Evolutionary conservation across 148 eudicot species (phyloP).

Genomic region (Rhododendron williamsianum): DNA sequence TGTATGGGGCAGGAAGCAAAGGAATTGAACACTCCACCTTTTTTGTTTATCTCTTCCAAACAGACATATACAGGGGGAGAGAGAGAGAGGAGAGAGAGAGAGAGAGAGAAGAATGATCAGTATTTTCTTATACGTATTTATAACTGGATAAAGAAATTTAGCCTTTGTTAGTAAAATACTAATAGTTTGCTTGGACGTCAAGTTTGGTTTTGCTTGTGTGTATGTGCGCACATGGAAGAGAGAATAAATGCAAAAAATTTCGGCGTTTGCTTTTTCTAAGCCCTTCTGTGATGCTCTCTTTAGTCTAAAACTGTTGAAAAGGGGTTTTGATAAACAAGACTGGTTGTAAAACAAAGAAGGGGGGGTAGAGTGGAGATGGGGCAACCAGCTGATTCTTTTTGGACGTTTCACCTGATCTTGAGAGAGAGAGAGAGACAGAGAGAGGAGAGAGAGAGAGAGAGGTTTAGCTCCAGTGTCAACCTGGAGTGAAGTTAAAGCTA

Average conservation of each 20-base stretch:
- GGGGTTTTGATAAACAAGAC: not conserved
- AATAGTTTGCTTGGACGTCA: conserved; percentile 76
- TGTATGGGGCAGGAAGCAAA: conserved; percentile 19
- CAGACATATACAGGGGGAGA: conserved; percentile 10
- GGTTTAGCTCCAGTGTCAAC: conserved; percentile 44
- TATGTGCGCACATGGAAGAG: conserved; percentile 11
- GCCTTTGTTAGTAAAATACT: conserved; percentile 9
- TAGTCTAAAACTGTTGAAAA: not conserved
- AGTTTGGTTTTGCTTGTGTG: conserved; percentile 44
- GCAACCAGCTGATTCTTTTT: conserved; percentile 25
- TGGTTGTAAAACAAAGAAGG: not conserved
- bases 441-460: not conserved
- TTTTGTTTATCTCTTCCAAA: conserved; percentile 6
- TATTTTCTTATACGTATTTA: not conserved
- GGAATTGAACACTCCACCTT: conserved; percentile 6
- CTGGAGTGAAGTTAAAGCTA: conserved; percentile 39
- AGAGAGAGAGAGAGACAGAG: conserved; percentile 4
- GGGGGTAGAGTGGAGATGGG: conserved; percentile 34
- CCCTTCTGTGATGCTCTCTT: not conserved
- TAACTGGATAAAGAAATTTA: not conserved
- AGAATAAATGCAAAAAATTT: conserved; percentile 1
- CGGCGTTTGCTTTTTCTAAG: not conserved
- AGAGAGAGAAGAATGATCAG: not conserved
- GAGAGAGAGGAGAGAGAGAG: conserved; percentile 7
- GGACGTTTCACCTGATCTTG: conserved; percentile 37